phyloP scores from a whole-genome alignment of 1,284 basidiomycete species.

The Ceratobasidium sp. region DNA sequence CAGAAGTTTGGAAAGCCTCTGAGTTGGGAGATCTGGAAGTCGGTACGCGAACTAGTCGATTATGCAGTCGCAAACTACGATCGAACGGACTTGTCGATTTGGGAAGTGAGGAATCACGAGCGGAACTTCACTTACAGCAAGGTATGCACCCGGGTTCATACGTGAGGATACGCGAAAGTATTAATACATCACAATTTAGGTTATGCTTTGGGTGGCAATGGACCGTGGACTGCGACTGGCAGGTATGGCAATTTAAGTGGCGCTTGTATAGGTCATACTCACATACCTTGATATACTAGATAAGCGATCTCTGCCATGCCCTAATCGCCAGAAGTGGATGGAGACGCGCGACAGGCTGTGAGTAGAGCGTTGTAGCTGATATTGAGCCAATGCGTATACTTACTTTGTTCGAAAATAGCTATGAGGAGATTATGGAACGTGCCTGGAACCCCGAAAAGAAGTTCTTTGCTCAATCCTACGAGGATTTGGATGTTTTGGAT shows the following conservation, averaged over 20 bases:
- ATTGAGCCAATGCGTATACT: neutral
- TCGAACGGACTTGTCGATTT: conserved; percentile 77
- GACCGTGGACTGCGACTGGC: conserved; percentile 66
- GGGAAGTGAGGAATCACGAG: conserved; percentile 83
- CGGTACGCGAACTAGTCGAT: conserved; percentile 64
- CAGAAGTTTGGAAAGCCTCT: conserved; percentile 71
- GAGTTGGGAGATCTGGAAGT: conserved; percentile 45
- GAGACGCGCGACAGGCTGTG: conserved; percentile 77
- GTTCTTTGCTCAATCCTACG: conserved; percentile 78
- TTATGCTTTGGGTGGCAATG: conserved; percentile 72
- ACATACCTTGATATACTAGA: conserved; percentile 52
- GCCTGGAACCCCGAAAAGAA: conserved; percentile 70
- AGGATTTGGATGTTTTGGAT: conserved; percentile 65
- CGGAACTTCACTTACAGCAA: conserved; percentile 68
- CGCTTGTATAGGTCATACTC: neutral
- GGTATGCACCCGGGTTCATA: conserved; percentile 71
- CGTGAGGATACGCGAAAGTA: conserved; percentile 71
- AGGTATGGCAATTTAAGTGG: neutral
- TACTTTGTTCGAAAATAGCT: conserved; percentile 41
- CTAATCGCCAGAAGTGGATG: conserved; percentile 65
- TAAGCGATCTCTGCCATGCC: conserved; percentile 65
- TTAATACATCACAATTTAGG: conserved; percentile 17
- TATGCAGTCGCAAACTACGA: conserved; percentile 67
- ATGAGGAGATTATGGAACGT: conserved; percentile 63
- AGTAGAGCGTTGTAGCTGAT: neutral